Evolutionary conservation across 345 rosid genomes (phyloP), one percentile per base, ranked within the genome.

Genomic region (Kandelia obovata): DNA sequence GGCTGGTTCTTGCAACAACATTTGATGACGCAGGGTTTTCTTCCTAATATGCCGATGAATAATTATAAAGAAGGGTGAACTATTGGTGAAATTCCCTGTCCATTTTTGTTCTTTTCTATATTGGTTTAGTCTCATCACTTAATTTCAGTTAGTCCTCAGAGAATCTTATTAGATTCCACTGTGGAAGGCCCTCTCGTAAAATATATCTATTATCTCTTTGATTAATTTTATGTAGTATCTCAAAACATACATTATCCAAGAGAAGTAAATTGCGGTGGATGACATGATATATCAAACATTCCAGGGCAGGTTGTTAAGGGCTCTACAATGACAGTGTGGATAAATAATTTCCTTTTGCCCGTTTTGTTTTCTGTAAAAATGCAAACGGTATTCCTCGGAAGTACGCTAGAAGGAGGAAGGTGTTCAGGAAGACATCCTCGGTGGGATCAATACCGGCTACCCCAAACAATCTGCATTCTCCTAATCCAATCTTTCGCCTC

Each of bases 391-490:
- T 43, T 43, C 19, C 13, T 13, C 4, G 16, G 17, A 43, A 43
- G 49, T 43, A 43, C 49, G 3, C 15, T 43, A 43, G 16, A 13
- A 81, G 74, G 5, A 88, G 93, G 67, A 91, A 91, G 25, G 95
- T 66, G 76, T 94, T 84, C 86, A 91, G 83, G 69, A 91, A 84
- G 37, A 70, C 32, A 69, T 91, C 97, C 62, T 86, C 80, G 5
- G 86, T 77, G 0, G 87, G 83, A 8, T 84, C 88, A 6, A 91
- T 91, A 20, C 60, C 75, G 3, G 96, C 93, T 3, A 90, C 96
- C 3, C 98, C 94, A 23, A 87, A 96, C 77, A 90, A 79, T 62
- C 88, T 88, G 74, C 97, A 90, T 58, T 79, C 75, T 82, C 81
- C 57, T 25, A 70, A 49, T 85, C 80, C 82, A 89, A 34, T 57